phyloP scores from a whole-genome alignment of 192 early-diverging fungal genomes.

The Haplosporangium gracile region DNA sequence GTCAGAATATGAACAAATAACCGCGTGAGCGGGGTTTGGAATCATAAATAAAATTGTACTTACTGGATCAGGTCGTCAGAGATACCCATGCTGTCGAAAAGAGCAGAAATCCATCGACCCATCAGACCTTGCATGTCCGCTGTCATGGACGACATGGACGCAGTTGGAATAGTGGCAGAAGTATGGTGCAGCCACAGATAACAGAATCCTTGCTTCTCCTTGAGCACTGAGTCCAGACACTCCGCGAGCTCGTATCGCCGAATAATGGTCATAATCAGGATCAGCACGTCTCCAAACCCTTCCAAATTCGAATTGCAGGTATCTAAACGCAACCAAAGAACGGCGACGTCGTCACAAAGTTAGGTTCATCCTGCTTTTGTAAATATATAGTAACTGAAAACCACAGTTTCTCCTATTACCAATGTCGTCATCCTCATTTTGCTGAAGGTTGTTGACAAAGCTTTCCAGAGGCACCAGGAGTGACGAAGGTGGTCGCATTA shows the following conservation, averaged over 20 bases:
- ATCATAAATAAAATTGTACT: background rate
- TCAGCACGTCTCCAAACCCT: conserved; percentile 40
- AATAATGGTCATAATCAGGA: conserved; percentile 46
- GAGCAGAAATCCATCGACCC: conserved; percentile 47
- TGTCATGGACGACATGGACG: conserved; percentile 29
- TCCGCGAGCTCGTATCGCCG: conserved; percentile 46
- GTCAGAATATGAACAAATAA: background rate
- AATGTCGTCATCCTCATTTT: conserved; percentile 50
- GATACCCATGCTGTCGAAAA: conserved; percentile 55
- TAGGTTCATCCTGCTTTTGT: background rate
- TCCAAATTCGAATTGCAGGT: conserved; percentile 52
- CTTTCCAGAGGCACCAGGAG: conserved; percentile 38
- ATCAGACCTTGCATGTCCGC: conserved; percentile 48
- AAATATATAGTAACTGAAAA: background rate
- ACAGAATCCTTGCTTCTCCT: conserved; percentile 43
- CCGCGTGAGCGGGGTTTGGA: background rate
- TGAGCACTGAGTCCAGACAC: conserved; percentile 36
- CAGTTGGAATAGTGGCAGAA: conserved; percentile 41
- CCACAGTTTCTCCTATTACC: conserved; percentile 13
- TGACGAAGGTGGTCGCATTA: conserved; percentile 35
- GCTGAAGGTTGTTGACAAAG: conserved; percentile 48
- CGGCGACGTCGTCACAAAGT: background rate
- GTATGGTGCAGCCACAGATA: conserved; percentile 49
- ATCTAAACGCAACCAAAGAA: conserved; percentile 7
- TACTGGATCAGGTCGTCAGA: conserved; percentile 57